These are phyloP conservation scores for Mytilinidion resinicola DNA, from an alignment of 495 filamentous ascomycete genomes.

Conservation along the genomic window DNA sequence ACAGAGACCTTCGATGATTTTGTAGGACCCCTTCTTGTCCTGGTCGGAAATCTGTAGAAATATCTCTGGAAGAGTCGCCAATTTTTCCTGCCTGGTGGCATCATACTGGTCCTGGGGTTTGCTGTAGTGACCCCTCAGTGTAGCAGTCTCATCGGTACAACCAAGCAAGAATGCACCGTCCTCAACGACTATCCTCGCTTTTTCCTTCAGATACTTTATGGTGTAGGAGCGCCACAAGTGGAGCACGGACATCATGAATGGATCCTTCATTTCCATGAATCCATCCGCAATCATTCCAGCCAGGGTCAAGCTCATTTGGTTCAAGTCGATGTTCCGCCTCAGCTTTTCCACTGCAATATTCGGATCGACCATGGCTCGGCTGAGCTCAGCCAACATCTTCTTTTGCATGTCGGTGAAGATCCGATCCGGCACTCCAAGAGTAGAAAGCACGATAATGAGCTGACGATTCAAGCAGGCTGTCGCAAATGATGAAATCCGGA, in stretches of 20 bases:
- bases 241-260: constrained; percentile 68
- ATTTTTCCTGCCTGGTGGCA: constrained; percentile 19
- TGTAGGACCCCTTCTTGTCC: constrained; percentile 46
- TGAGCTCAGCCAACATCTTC: constrained; percentile 56
- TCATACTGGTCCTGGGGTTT: constrained; percentile 15
- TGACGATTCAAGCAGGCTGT: constrained; percentile 80
- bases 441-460: constrained; percentile 74
- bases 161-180: constrained; percentile 85
- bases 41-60: constrained; percentile 70
- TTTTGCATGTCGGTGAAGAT: constrained; percentile 63
- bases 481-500: constrained; percentile 68
- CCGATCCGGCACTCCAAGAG: constrained; percentile 61
- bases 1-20: constrained; percentile 71
- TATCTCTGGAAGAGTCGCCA: constrained; percentile 66
- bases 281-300: constrained; percentile 70
- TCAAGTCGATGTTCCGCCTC: constrained; percentile 72
- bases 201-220: constrained; percentile 68
- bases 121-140: constrained; percentile 61
- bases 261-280: constrained; percentile 70
- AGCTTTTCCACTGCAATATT: constrained; percentile 58
- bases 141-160: constrained; percentile 75
- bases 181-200: constrained; percentile 76
- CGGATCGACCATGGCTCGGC: constrained; percentile 60
- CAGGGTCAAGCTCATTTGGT: constrained; percentile 67
- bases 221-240: constrained; percentile 33